Evolutionary conservation across 768 basidiomycete genomes (phyloP).

Genomic region (Rhizopogon roseolus): DNA sequence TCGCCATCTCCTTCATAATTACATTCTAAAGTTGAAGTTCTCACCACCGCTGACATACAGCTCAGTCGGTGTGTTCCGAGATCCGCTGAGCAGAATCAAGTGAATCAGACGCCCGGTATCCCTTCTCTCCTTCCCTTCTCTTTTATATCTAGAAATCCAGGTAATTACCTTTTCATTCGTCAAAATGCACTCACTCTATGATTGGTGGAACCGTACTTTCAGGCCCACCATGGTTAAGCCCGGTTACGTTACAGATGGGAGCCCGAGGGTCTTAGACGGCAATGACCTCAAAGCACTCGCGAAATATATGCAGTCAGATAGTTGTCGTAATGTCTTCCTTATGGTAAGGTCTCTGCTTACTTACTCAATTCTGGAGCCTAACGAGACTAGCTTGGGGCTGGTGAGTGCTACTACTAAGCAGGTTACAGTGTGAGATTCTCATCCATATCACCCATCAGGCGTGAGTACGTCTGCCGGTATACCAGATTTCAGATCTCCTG

Average conservation of each 20-base stretch:
- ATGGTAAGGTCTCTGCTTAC: slow-evolving; percentile 45
- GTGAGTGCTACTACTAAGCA: slow-evolving; percentile 16
- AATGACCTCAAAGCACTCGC: slow-evolving; percentile 45
- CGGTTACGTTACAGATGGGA: slow-evolving; percentile 1
- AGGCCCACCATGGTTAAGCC: background rate
- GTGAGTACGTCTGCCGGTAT: slow-evolving; percentile 80
- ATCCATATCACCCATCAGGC: slow-evolving; percentile 32
- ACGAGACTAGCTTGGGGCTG: slow-evolving; percentile 57
- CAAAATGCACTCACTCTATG: slow-evolving; percentile 1
- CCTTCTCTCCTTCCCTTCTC: background rate
- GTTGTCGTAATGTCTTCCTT: slow-evolving; percentile 64
- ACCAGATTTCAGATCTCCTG: slow-evolving; percentile 85
- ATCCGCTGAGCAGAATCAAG: no score
- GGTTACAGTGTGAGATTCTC: background rate
- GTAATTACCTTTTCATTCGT: background rate
- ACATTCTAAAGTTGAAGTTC: no score
- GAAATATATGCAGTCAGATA: slow-evolving; percentile 62
- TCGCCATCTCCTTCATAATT: no score
- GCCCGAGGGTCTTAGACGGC: slow-evolving; percentile 20
- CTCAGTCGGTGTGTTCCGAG: no score
- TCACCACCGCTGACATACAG: no score
- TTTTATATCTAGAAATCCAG: background rate
- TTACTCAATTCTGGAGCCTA: background rate
- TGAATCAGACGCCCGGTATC: no score
- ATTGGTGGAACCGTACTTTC: background rate